Evolutionary conservation across 306 rosid species (phyloP), one percentile per base, ranked within the genome.

Genomic region (Chamaecrista fasciculata): DNA sequence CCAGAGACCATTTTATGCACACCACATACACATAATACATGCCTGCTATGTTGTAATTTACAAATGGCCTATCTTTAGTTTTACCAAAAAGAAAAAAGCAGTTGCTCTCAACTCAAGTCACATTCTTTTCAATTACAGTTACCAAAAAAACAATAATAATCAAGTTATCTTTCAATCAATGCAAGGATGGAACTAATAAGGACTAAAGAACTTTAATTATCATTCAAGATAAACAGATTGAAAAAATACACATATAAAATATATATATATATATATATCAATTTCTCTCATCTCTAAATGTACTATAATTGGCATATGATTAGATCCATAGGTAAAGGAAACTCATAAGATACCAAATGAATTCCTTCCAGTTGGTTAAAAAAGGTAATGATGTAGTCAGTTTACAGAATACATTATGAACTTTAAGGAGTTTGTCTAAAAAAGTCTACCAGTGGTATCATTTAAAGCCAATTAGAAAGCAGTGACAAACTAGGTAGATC

Each of bases 221-320:
- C 10, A 26, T 40, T 46, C 67, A 79, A 61, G 5, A 25, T 34
- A 61, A 55, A 16, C 4, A 7, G 8, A 57, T 21, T n/a, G 19
- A 57, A 40, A 40, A 40, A 40, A 4, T n/a, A n/a, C n/a, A n/a
- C n/a, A n/a, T n/a, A 40, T 3, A 40, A 40, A 11, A 11, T 40
- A 2, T 0, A 44, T 2, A 8, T n/a, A 15, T 2, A 56, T 9
- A 11, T 23, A 52, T 4, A 39, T 7, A 31, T 57, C 15, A 0
- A 57, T 31, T n/a, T 60, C 66, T 71, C 72, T 53, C 43, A 4
- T 52, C 62, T 12, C n/a, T 43, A 48, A 67, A 63, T 39, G 29
- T 62, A 58, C 46, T 51, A 10, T 12, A 61, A 24, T 10, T 25
- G 26, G 11, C 3, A 43, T 20, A 25, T 25, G 40, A 16, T 15